Evolutionary conservation across 208 protist species (phyloP).

Genomic region (Trypanosoma grayi): DNA sequence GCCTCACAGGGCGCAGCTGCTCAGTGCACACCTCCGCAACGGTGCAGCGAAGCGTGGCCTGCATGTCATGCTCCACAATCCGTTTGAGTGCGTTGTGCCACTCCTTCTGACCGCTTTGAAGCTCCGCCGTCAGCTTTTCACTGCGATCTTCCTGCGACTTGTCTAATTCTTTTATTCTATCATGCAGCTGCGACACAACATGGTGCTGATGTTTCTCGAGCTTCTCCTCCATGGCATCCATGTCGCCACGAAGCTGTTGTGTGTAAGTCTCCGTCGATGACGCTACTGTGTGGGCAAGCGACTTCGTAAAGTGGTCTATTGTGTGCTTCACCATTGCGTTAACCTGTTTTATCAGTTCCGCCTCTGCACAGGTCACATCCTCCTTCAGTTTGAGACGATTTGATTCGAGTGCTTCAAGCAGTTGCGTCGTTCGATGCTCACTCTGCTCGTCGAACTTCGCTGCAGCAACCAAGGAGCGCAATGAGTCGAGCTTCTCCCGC

Average conservation of each 20-base stretch:
- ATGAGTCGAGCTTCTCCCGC: constrained; percentile 8
- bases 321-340: constrained; percentile 9
- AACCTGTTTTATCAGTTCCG: constrained; percentile 13
- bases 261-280: constrained; percentile 1
- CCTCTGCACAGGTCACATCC: constrained; percentile 8
- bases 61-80: constrained; percentile 6
- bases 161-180: constrained; percentile 22
- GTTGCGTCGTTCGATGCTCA: neutral
- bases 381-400: constrained; percentile 23
- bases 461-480: constrained; percentile 15
- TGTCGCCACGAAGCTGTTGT: constrained; percentile 2
- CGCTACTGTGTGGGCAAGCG: neutral
- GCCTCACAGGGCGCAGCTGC: constrained; percentile 4
- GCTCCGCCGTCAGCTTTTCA: neutral
- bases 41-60: neutral
- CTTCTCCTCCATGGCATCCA: constrained; percentile 6
- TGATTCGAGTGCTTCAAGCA: constrained; percentile 13
- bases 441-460: neutral
- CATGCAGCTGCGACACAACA: constrained; percentile 3
- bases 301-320: constrained; percentile 6
- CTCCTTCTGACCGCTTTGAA: constrained; percentile 7
- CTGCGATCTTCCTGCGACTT: neutral
- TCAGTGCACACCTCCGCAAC: constrained; percentile 7
- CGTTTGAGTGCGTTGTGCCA: constrained; percentile 3
- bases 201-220: constrained; percentile 5